phyloP scores from a whole-genome alignment of 2,329 filamentous ascomycete genomes.

The Fonsecaea pedrosoi region DNA sequence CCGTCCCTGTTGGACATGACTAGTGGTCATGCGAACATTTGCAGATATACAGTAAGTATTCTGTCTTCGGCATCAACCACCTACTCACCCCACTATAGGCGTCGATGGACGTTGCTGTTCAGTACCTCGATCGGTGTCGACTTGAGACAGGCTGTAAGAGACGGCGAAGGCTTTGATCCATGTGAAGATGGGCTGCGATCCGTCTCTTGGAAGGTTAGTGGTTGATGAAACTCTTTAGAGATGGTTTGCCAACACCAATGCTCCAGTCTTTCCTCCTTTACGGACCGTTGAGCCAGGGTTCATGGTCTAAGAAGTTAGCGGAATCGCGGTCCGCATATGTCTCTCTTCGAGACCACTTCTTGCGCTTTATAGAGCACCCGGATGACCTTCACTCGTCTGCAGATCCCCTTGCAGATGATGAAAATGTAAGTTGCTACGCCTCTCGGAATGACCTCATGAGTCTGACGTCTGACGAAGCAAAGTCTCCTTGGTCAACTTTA shows the following conservation, averaged over 20 bases:
- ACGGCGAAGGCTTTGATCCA: constrained; percentile 65
- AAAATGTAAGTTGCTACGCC: constrained; percentile 59
- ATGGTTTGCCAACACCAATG: constrained; percentile 34
- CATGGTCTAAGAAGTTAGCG: constrained; percentile 72
- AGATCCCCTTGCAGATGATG: constrained; percentile 87
- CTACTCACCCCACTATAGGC: constrained; percentile 19
- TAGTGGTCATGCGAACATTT: constrained; percentile 59
- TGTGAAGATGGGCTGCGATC: constrained; percentile 79
- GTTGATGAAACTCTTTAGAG: neutral
- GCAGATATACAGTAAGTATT: constrained; percentile 61
- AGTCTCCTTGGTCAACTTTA: constrained; percentile 92
- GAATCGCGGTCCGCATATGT: constrained; percentile 77
- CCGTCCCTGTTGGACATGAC: neutral
- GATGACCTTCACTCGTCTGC: constrained; percentile 75
- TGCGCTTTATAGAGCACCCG: constrained; percentile 83
- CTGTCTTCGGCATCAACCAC: neutral
- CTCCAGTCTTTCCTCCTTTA: constrained; percentile 79
- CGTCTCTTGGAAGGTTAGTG: constrained; percentile 85
- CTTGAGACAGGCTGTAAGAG: constrained; percentile 69
- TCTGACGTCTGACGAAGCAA: constrained; percentile 56
- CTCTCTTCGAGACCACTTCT: constrained; percentile 73
- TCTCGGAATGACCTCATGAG: constrained; percentile 39
- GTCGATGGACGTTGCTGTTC: constrained; percentile 71
- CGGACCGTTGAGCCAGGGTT: constrained; percentile 66
- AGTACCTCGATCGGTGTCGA: constrained; percentile 64